Evolutionary conservation across 1,284 basidiomycete genomes (phyloP).

Genomic region (Fistulinella cinereoalba): DNA sequence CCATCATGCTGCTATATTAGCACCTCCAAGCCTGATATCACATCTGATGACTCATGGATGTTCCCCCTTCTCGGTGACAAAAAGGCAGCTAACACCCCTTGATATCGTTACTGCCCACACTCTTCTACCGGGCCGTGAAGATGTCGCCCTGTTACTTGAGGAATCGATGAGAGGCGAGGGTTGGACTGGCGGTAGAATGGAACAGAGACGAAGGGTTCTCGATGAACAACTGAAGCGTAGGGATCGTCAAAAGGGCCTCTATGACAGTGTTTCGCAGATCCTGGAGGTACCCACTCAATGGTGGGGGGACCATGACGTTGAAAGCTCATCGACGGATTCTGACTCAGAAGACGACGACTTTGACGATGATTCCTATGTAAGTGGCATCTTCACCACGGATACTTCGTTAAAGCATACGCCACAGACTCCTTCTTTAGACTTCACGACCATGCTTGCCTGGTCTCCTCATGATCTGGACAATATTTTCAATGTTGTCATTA

Average conservation of each 20-base stretch:
- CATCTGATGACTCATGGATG: constrained; percentile 91
- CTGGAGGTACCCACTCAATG: constrained; percentile 58
- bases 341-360: constrained; percentile 45
- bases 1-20: constrained; percentile 88
- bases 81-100: constrained; percentile 74
- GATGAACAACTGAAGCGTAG: constrained; percentile 59
- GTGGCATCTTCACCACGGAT: constrained; percentile 30
- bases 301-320: constrained; percentile 55
- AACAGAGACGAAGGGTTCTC: constrained; percentile 53
- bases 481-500: constrained; percentile 81
- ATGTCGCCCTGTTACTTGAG: constrained; percentile 75
- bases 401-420: constrained; percentile 7
- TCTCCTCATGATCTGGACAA: constrained; percentile 72
- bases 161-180: constrained; percentile 78
- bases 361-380: constrained; percentile 53
- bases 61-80: constrained; percentile 73
- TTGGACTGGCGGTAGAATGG: constrained; percentile 69
- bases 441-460: constrained; percentile 88
- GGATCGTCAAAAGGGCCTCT: constrained; percentile 49
- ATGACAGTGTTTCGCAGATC: constrained; percentile 52
- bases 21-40: constrained; percentile 88
- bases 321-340: constrained; percentile 36
- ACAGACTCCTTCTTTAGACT: constrained; percentile 70
- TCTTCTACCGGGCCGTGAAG: constrained; percentile 74
- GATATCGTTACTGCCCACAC: constrained; percentile 84